Evolutionary conservation across 345 rosid species (phyloP).

Genomic region (Rubroshorea leprosula): DNA sequence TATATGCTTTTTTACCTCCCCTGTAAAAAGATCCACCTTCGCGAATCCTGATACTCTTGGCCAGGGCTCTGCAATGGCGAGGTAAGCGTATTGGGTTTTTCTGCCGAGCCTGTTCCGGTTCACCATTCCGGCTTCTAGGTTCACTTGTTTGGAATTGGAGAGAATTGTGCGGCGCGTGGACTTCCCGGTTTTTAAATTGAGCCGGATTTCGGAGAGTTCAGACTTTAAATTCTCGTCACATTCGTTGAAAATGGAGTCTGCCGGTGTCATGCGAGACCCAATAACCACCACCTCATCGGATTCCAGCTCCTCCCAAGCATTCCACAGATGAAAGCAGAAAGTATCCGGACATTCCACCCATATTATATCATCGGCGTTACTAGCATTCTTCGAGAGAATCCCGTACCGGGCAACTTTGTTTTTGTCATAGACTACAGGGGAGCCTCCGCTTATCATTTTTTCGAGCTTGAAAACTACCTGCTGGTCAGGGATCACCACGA

Average conservation of each 20-base stretch:
- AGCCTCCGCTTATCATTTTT: constrained; percentile 80
- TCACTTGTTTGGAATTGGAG: constrained; percentile 51
- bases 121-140: constrained; percentile 97
- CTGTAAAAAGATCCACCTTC: constrained; percentile 72
- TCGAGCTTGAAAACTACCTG: constrained; percentile 85
- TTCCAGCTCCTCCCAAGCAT: constrained; percentile 93
- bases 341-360: constrained; percentile 84
- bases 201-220: constrained; percentile 79
- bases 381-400: constrained; percentile 51
- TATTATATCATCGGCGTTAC: constrained; percentile 43
- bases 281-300: constrained; percentile 79
- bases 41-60: constrained; percentile 91
- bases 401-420: constrained; percentile 74
- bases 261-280: constrained; percentile 98
- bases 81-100: constrained; percentile 61
- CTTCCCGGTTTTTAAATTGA: constrained; percentile 70
- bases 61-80: constrained; percentile 96
- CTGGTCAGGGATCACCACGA: constrained; percentile 84
- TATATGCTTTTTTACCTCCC: constrained; percentile 49
- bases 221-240: constrained; percentile 69
- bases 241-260: constrained; percentile 94
- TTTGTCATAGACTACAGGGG: constrained; percentile 82
- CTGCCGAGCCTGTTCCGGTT: constrained; percentile 73
- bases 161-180: constrained; percentile 66
- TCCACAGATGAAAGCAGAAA: constrained; percentile 93